Conservation (phyloP, 1,284 basidiomycete species). For the Phellinidium pouzarii region DNA sequence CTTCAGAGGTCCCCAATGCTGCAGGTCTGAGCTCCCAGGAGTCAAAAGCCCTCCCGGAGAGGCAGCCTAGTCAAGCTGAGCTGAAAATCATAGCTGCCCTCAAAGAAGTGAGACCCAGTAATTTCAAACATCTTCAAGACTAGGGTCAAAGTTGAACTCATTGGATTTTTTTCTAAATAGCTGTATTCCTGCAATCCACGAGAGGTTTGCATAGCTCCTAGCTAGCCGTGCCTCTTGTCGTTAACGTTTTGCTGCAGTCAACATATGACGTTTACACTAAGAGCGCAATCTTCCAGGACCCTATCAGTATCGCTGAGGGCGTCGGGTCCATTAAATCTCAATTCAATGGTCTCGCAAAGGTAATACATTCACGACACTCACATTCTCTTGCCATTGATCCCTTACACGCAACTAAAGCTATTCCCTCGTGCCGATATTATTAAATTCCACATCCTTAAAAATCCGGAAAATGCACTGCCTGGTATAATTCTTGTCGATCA, state of each 20-base stretch:
- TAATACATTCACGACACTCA: constrained; percentile 14
- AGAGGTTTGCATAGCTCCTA: constrained; percentile 25
- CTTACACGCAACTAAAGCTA: constrained; percentile 26
- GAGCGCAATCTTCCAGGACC: constrained; percentile 43
- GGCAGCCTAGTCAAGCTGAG: constrained; percentile 32
- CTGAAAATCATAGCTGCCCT: constrained; percentile 34
- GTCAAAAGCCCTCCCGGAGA: constrained; percentile 34
- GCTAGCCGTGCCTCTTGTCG: neutral
- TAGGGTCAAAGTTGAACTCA: neutral
- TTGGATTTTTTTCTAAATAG: too few species aligned
- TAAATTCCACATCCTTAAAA: constrained; percentile 38
- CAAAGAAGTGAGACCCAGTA: constrained; percentile 29
- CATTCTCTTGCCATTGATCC: neutral
- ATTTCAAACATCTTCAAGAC: neutral
- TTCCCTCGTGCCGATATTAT: constrained; percentile 39
- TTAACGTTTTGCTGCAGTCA: constrained; percentile 24
- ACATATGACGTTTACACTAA: constrained; percentile 40
- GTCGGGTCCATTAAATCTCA: constrained; percentile 37
- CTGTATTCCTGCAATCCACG: constrained; percentile 40
- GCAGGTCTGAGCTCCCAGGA: constrained; percentile 36
- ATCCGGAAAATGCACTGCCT: constrained; percentile 32
- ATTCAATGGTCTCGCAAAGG: constrained; percentile 43
- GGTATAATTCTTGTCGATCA: constrained; percentile 42
- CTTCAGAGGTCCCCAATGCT: constrained; percentile 30
- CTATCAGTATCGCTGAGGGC: constrained; percentile 43